Evolutionary conservation across 192 early-diverging fungal species (phyloP).

Genomic region (Geranomyces michiganensis): DNA sequence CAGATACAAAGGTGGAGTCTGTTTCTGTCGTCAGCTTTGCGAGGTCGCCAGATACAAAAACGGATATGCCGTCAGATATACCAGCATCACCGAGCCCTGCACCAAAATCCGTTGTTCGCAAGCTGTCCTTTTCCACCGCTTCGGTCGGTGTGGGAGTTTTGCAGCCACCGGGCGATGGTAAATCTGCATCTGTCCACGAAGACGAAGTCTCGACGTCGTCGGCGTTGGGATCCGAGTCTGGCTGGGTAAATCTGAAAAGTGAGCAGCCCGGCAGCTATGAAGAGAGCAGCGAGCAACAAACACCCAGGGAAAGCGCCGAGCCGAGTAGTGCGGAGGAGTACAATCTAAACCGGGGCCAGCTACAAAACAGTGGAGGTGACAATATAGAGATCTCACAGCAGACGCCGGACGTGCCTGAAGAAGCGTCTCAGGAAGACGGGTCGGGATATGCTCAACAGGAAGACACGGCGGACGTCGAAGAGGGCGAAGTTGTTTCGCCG

Average conservation of each 20-base stretch:
- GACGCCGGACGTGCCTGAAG: background rate
- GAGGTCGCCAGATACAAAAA: background rate
- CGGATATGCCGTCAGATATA: too few relatives aligned
- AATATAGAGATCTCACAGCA: background rate
- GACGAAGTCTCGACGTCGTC: background rate
- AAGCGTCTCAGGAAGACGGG: background rate
- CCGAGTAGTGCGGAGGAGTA: slow-evolving; percentile 3
- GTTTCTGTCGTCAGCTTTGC: background rate
- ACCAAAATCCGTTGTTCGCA: background rate
- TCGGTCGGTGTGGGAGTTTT: background rate
- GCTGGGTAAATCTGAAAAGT: slow-evolving; percentile 7
- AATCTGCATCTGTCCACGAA: too few relatives aligned
- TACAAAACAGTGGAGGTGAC: background rate
- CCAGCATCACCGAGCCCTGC: background rate
- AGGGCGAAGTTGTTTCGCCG: background rate
- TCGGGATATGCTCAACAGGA: background rate
- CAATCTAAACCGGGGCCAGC: background rate
- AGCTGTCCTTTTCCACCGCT: background rate
- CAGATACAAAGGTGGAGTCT: background rate
- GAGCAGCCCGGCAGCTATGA: background rate
- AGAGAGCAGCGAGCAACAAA: too few relatives aligned
- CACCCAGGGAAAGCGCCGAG: background rate
- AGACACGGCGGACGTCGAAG: background rate
- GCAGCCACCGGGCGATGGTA: background rate
- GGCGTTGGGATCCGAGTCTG: background rate